Percentiles rank a stretch among this genome's conserved stretches.
phyloP scores from a whole-genome alignment of 1,284 basidiomycete species.

The Ustilago curta region DNA sequence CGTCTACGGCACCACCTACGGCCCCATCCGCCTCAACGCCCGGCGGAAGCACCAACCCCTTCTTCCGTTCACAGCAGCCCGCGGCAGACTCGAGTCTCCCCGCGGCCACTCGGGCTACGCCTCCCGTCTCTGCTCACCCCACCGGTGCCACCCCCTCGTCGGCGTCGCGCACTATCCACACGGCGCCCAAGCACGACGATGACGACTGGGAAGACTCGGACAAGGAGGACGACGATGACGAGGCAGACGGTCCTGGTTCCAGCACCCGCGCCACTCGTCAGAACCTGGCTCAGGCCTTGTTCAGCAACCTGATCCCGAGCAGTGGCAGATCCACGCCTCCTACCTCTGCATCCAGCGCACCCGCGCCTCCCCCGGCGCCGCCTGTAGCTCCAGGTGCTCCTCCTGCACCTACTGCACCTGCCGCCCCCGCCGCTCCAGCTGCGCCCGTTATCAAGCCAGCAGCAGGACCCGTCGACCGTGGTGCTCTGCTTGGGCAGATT shows the following conservation, averaged over 20 bases:
- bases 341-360: conserved; percentile 42
- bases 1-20: conserved; percentile 16
- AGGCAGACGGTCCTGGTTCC: conserved; percentile 61
- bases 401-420: conserved; percentile 63
- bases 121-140: conserved; percentile 50
- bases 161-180: conserved; percentile 43
- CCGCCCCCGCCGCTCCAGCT: conserved; percentile 65
- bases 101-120: conserved; percentile 42
- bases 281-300: conserved; percentile 66
- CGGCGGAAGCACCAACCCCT: conserved; percentile 60
- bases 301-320: conserved; percentile 64
- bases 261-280: conserved; percentile 66
- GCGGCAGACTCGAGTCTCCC: conserved; percentile 40
- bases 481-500: conserved; percentile 84
- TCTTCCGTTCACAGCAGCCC: conserved; percentile 55
- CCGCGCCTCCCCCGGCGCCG: conserved; percentile 46
- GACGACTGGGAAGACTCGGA: conserved; percentile 67
- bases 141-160: conserved; percentile 31
- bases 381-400: conserved; percentile 61
- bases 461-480: conserved; percentile 73
- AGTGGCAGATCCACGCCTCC: conserved; percentile 56
- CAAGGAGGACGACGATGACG: conserved; percentile 65
- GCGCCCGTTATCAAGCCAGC: conserved; percentile 59
- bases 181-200: conserved; percentile 62
- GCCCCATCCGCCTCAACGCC: conserved; percentile 30